A percentile compares a stretch with the other conserved stretches of the same genome.
These are phyloP conservation scores for Amyloporia xantha DNA, from an alignment of 768 basidiomycete genomes.

Conservation along the genomic window DNA sequence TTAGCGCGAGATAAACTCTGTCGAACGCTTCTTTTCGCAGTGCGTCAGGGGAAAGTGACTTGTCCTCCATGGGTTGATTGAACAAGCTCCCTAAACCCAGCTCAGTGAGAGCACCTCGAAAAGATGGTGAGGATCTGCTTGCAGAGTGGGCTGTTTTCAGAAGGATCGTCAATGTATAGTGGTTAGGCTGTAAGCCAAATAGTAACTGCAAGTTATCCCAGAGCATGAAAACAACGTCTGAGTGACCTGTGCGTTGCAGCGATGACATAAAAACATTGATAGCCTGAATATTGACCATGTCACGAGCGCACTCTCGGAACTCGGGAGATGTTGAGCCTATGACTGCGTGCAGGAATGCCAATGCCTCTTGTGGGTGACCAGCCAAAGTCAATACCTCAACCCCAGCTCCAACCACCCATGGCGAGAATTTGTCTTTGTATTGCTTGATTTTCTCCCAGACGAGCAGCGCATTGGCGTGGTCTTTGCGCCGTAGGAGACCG, in stretches of 20 bases:
- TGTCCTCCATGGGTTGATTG: background rate
- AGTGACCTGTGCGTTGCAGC: constrained; percentile 46
- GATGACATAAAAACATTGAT: constrained; percentile 36
- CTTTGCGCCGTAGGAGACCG: constrained; percentile 41
- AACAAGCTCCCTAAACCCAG: constrained; percentile 25
- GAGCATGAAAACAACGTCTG: constrained; percentile 55
- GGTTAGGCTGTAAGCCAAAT: constrained; percentile 52
- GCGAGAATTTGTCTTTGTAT: constrained; percentile 33
- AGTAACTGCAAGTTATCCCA: constrained; percentile 62
- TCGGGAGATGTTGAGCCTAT: background rate
- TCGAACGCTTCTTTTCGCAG: constrained; percentile 22
- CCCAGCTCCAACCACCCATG: constrained; percentile 41
- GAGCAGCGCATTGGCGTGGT: constrained; percentile 33
- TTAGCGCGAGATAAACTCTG: constrained; percentile 23
- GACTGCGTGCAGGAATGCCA: constrained; percentile 40
- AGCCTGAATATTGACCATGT: constrained; percentile 9
- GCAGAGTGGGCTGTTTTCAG: constrained; percentile 55
- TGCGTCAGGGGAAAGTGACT: constrained; percentile 3
- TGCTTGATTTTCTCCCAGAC: constrained; percentile 11
- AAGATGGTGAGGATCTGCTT: constrained; percentile 42
- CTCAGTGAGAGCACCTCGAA: constrained; percentile 43
- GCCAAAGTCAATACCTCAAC: constrained; percentile 41
- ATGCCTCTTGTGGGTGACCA: constrained; percentile 40
- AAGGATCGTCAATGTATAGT: constrained; percentile 50
- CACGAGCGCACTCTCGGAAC: constrained; percentile 22